Evolutionary conservation across 1,139 yeast species (phyloP), one percentile per base, ranked within the genome.

Genomic region (Yamadazyma triangularis): DNA sequence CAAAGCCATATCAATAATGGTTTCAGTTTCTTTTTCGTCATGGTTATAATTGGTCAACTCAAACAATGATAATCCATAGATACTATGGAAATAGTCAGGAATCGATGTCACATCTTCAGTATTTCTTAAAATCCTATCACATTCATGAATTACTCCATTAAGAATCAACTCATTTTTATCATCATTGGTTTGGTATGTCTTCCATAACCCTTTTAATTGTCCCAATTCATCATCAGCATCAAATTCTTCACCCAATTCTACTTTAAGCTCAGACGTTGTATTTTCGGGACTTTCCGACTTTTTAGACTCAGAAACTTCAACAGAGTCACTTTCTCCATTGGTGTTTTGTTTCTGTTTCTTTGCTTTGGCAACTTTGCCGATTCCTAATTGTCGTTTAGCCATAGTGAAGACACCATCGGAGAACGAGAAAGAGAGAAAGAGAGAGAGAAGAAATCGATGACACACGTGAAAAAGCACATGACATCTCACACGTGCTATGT

Each of bases 101-200:
- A 18, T 62, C 26, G 20, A 8, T 27, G 6, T 21, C 44, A n/a
- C n/a, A n/a, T n/a, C 37, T 34, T 53, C 48, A 3, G 47, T 35
- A 45, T 69, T 65, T 45, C 95, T 69, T 43, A 87, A 64, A 25
- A 87, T 53, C 28, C 95, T 62, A 49, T 89, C 96, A 58, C 96
- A 84, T 54, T 91, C 97, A 48, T 91, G 96, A 13, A 91, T 75
- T 4, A 91, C 72, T 18, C 96, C 97, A 47, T 88, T 84, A 31
- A 88, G 60, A 24, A 87, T 73, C 40, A 71, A 60, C 51, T 73
- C 87, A 41, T 72, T 74, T 30, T 76, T 79, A 3, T 81, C 68
- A n/a, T n/a, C n/a, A n/a, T n/a, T n/a, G 27, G 64, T 48, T 28
- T 53, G 47, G 53, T 73, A 82, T 2, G 83, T 76, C 19, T 59